phyloP scores from a whole-genome alignment of 192 early-diverging fungal species.

The Pilaira anomala region DNA sequence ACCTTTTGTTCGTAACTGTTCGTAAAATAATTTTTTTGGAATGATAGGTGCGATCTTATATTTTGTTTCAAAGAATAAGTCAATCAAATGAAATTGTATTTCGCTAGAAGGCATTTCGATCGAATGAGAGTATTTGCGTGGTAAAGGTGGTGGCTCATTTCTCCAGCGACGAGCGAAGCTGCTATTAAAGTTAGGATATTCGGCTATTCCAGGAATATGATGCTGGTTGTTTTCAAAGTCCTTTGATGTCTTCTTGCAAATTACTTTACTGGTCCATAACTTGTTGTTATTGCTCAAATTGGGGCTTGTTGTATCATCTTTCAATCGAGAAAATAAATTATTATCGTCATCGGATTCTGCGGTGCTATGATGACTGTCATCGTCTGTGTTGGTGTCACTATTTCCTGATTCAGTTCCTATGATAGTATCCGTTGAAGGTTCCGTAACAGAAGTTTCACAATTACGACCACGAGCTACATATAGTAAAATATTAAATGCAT shows the following conservation, averaged over 20 bases:
- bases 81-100: constrained; percentile 30
- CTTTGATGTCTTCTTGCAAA: background rate
- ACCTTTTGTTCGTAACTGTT: constrained; percentile 23
- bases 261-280: constrained; percentile 11
- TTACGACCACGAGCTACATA: no score
- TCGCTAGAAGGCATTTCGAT: constrained; percentile 29
- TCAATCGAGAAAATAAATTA: constrained; percentile 29
- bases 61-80: constrained; percentile 20
- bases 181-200: background rate
- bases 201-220: background rate
- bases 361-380: no score
- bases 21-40: constrained; percentile 13
- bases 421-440: no score
- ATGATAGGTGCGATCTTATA: constrained; percentile 7
- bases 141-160: constrained; percentile 22
- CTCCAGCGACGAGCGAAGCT: constrained; percentile 7
- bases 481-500: no score
- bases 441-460: no score
- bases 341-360: no score
- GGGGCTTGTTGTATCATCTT: constrained; percentile 22
- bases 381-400: no score
- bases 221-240: constrained; percentile 2
- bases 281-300: background rate
- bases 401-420: no score
- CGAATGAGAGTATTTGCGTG: constrained; percentile 15